Percentiles rank a stretch among this genome's conserved stretches.
These are phyloP conservation scores for Nemania sp. DNA, from an alignment of 2,329 filamentous ascomycete genomes.

Conservation along the genomic window DNA sequence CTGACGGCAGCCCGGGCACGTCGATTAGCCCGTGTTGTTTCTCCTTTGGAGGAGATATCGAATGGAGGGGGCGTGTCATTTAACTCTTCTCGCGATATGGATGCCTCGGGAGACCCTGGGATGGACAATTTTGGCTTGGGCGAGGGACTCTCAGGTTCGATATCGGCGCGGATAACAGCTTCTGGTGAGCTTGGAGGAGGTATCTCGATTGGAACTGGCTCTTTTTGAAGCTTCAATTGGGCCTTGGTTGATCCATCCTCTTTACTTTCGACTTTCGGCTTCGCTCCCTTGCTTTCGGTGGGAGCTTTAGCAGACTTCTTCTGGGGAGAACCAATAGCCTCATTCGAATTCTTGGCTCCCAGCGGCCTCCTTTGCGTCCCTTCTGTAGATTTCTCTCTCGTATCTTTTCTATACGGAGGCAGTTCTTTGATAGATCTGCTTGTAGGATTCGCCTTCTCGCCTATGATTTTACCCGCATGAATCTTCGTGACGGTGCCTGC, in stretches of 20 bases:
- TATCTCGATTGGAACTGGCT: constrained; percentile 40
- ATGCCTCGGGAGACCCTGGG: constrained; percentile 55
- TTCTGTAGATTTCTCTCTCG: constrained; percentile 38
- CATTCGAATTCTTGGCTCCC: constrained; percentile 63
- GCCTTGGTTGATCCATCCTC: constrained; percentile 24
- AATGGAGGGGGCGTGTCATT: constrained; percentile 64
- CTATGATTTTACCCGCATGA: constrained; percentile 37
- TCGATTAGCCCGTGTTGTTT: constrained; percentile 67
- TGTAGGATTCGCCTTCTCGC: constrained; percentile 37
- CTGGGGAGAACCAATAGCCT: constrained; percentile 62
- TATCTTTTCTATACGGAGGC: constrained; percentile 48
- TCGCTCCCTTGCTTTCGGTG: constrained; percentile 44
- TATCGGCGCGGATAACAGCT: constrained; percentile 32
- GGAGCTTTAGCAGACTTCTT: constrained; percentile 52
- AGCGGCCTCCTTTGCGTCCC: constrained; percentile 53
- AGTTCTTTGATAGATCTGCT: constrained; percentile 53
- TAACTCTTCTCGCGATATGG: constrained; percentile 41
- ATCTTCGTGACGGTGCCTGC: constrained; percentile 35
- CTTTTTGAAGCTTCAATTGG: constrained; percentile 30
- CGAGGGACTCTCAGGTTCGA: constrained; percentile 42
- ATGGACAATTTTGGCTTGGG: constrained; percentile 49
- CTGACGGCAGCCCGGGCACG: constrained; percentile 71
- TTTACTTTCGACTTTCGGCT: constrained; percentile 46
- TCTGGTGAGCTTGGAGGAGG: constrained; percentile 26
- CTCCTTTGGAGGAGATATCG: constrained; percentile 59